These are phyloP conservation scores for Acanthamoeba lenticulata DNA, from an alignment of 208 protist species.

Conservation along the genomic window DNA sequence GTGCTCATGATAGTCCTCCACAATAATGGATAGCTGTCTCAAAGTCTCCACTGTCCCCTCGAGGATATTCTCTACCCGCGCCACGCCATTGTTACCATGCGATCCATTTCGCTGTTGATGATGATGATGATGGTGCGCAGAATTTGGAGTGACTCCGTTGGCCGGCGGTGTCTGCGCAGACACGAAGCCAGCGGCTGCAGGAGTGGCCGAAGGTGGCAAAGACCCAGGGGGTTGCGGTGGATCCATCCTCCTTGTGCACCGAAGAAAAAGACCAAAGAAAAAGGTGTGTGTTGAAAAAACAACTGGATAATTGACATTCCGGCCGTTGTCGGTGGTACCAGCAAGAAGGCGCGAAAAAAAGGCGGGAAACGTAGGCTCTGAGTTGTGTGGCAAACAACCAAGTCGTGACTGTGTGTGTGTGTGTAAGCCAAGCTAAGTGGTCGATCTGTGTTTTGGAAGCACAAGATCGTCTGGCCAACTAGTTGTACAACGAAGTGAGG, in stretches of 20 bases:
- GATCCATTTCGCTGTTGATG: neutral
- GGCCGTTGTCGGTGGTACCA: no score
- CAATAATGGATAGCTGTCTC: conserved; percentile 15
- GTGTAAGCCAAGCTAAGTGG: no score
- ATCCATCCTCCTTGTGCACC: no score
- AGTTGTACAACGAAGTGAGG: neutral
- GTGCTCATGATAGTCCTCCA: conserved; percentile 53
- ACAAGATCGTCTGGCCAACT: neutral
- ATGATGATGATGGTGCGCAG: neutral
- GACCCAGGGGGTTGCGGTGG: no score
- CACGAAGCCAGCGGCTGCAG: no score
- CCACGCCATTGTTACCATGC: neutral
- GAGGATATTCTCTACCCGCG: neutral
- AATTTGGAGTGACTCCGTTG: no score
- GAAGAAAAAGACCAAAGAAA: no score
- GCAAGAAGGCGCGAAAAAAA: neutral
- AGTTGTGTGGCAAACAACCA: neutral
- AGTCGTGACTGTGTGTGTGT: neutral
- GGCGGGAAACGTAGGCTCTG: neutral
- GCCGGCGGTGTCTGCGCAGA: no score
- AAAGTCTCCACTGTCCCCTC: conserved; percentile 36
- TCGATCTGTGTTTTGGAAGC: conserved; percentile 33
- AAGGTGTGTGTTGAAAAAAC: no score
- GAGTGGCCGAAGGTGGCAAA: no score
- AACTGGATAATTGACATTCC: no score